Percentiles rank a stretch among this genome's conserved stretches.
Evolutionary conservation across 169 alveolate species (phyloP).

Genomic region (Plasmodium sp.): DNA sequence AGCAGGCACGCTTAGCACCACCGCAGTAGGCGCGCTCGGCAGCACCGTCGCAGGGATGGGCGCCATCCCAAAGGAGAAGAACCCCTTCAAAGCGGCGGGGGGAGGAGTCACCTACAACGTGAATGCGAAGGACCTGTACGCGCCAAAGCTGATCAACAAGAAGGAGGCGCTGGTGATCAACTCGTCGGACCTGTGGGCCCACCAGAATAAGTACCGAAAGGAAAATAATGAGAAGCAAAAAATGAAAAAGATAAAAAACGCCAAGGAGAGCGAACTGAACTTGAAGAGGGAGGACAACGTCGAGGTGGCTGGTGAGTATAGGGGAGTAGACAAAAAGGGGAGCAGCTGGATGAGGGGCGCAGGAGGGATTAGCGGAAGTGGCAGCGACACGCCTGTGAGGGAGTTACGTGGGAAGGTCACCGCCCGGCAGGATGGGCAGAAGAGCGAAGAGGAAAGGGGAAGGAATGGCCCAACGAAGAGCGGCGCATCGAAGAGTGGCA

Average conservation of each 20-base stretch:
- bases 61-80: not conserved
- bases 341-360: not conserved
- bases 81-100: not conserved
- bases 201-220: slow-evolving; percentile 71
- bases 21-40: not conserved
- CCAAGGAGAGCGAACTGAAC: slow-evolving; percentile 26
- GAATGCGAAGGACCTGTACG: slow-evolving; percentile 14
- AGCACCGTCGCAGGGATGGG: not conserved
- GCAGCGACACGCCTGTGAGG: not conserved
- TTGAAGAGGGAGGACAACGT: slow-evolving; percentile 4
- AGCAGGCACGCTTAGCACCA: not conserved
- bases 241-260: slow-evolving; percentile 46
- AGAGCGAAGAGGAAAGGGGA: not conserved
- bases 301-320: not conserved
- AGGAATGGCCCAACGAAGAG: not conserved
- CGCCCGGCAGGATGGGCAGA: not conserved
- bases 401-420: not conserved
- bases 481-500: not conserved
- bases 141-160: slow-evolving; percentile 32
- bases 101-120: slow-evolving; percentile 14
- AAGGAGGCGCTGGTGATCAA: slow-evolving; percentile 82
- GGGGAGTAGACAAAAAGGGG: not conserved
- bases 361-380: not conserved
- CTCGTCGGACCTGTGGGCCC: slow-evolving; percentile 83
- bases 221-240: slow-evolving; percentile 58